Percentiles rank a stretch among this genome's conserved stretches.
These are phyloP conservation scores for Penicillium sp. DNA, from an alignment of 2,329 filamentous ascomycete species.

Conservation along the genomic window DNA sequence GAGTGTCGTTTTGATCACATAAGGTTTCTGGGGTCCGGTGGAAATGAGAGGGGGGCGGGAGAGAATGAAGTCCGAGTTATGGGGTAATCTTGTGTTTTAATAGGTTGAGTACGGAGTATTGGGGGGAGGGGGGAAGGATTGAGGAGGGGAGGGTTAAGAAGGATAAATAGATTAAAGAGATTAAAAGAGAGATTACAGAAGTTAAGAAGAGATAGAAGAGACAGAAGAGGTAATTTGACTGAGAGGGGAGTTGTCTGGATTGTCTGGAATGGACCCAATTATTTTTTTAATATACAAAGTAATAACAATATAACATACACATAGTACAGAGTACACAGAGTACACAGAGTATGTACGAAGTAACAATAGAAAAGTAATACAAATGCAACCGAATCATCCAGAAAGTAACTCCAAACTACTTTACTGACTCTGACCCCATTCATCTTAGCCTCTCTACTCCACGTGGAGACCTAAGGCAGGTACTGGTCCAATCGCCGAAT, in stretches of 20 bases:
- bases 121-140: not conserved
- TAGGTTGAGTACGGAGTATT: too few species aligned
- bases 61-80: conserved; percentile 16
- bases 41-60: conserved; percentile 21
- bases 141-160: conserved; percentile 1
- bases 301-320: too few species aligned
- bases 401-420: not conserved
- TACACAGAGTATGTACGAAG: too few species aligned
- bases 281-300: not conserved
- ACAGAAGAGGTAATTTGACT: conserved; percentile 2
- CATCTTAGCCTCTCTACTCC: conserved; percentile 16
- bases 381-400: conserved; percentile 11
- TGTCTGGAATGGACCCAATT: conserved; percentile 2
- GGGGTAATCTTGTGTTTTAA: not conserved
- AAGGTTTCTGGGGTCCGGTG: conserved; percentile 15
- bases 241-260: not conserved
- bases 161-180: not conserved
- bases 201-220: too few species aligned
- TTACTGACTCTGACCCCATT: conserved; percentile 1
- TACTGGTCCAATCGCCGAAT: conserved; percentile 21
- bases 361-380: not conserved
- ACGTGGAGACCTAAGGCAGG: conserved; percentile 28
- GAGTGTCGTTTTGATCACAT: conserved; percentile 11
- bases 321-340: too few species aligned
- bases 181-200: conserved; percentile 14